phyloP scores from a whole-genome alignment of 306 rosid species.

The Cucurbita argyrosperma region DNA sequence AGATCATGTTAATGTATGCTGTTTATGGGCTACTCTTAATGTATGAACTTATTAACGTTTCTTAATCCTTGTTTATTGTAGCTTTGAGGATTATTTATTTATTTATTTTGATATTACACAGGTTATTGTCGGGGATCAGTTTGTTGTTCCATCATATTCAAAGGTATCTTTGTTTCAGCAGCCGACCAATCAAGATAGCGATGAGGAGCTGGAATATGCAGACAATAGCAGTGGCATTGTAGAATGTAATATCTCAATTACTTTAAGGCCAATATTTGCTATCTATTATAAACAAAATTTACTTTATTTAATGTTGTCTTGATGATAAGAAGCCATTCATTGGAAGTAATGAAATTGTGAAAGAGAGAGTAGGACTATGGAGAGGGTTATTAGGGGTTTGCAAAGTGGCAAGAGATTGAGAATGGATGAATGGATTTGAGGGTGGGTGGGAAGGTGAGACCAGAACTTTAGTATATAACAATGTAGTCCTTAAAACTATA shows the following conservation, averaged over 20 bases:
- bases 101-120: conserved; percentile 20
- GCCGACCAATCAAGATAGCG: conserved; percentile 84
- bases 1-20: neutral
- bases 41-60: neutral
- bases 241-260: conserved; percentile 18
- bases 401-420: neutral
- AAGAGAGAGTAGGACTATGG: neutral
- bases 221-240: conserved; percentile 64
- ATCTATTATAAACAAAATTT: neutral
- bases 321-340: neutral
- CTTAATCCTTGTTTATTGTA: neutral
- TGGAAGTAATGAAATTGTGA: neutral
- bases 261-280: neutral
- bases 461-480: conserved; percentile 6
- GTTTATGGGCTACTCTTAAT: neutral
- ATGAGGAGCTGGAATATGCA: conserved; percentile 95
- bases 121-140: conserved; percentile 68
- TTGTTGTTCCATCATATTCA: conserved; percentile 73
- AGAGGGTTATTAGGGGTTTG: neutral
- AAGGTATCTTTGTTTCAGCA: conserved; percentile 70
- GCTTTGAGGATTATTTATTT: neutral
- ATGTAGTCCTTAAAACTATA: no score
- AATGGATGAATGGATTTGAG: conserved; percentile 48
- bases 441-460: conserved; percentile 51
- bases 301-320: neutral